Evolutionary conservation across 306 rosid genomes (phyloP).

Genomic region (Sophora flavescens): DNA sequence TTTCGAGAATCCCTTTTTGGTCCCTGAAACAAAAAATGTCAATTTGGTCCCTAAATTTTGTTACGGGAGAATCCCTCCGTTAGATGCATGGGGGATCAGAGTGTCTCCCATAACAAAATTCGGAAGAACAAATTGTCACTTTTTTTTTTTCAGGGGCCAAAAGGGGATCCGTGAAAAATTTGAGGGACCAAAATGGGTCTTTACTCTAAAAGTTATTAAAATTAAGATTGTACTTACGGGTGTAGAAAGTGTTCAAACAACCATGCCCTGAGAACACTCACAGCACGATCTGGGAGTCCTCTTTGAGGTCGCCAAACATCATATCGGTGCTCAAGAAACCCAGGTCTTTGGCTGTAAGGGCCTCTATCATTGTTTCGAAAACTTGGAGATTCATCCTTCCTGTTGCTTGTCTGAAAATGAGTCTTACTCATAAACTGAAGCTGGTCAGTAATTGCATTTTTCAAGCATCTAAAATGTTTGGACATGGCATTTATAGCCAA

Average conservation of each 20-base stretch:
- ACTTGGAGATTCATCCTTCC: conserved; percentile 57
- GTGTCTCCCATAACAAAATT: too few relatives aligned
- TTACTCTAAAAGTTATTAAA: too few relatives aligned
- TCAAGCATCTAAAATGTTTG: conserved; percentile 78
- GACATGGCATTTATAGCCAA: conserved; percentile 86
- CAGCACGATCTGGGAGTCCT: conserved; percentile 93
- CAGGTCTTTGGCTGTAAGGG: conserved; percentile 60
- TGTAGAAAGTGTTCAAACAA: conserved; percentile 89
- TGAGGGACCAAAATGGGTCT: too few relatives aligned
- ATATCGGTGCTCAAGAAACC: conserved; percentile 65
- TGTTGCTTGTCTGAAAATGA: conserved; percentile 43
- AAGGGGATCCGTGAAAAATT: too few relatives aligned
- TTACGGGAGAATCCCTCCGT: too few relatives aligned
- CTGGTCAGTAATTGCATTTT: conserved; percentile 78
- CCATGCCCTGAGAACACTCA: conserved; percentile 85
- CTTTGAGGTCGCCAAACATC: conserved; percentile 95
- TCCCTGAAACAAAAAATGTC: too few relatives aligned
- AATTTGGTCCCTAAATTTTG: too few relatives aligned
- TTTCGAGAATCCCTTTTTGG: too few relatives aligned
- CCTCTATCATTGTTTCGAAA: conserved; percentile 51
- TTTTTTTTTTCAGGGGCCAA: too few relatives aligned
- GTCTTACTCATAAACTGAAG: conserved; percentile 67
- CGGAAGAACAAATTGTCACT: too few relatives aligned
- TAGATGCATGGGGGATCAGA: too few relatives aligned
- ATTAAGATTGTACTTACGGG: conserved; percentile 67